Evolutionary conservation across 768 basidiomycete species (phyloP).

Genomic region (Xerocomellus amylosporus): DNA sequence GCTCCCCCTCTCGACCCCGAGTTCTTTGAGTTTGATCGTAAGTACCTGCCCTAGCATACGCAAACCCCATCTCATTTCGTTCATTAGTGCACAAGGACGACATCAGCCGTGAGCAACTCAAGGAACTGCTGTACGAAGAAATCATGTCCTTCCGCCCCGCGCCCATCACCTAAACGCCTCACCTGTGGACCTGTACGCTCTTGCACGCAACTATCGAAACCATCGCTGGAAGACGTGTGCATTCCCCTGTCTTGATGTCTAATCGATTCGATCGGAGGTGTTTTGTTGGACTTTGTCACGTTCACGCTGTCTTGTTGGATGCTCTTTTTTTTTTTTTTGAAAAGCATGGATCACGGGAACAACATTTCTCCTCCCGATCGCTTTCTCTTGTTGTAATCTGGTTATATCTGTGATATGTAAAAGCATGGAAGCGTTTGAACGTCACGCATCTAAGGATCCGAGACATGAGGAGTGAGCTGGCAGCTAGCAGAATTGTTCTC

Average conservation of each 20-base stretch:
- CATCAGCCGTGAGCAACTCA: constrained; percentile 92
- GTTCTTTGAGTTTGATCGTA: constrained; percentile 97
- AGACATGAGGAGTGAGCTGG: neutral
- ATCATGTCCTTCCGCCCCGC: constrained; percentile 85
- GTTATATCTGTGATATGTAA: constrained; percentile 9
- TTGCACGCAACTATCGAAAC: constrained; percentile 1
- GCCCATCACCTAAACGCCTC: constrained; percentile 41
- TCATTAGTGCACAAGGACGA: constrained; percentile 86
- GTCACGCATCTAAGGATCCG: too few species aligned
- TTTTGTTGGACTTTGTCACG: neutral
- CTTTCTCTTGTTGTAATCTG: constrained; percentile 9
- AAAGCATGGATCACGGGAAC: neutral
- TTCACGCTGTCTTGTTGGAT: constrained; percentile 1
- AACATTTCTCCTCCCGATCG: neutral
- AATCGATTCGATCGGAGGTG: neutral
- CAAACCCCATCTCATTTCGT: neutral
- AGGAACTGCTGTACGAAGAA: constrained; percentile 91
- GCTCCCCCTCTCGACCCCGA: constrained; percentile 93
- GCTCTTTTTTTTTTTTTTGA: neutral
- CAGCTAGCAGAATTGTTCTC: neutral
- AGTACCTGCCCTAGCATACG: constrained; percentile 29
- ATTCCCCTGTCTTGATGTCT: neutral
- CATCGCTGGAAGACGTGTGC: constrained; percentile 5
- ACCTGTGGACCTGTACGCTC: neutral
- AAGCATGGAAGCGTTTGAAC: neutral